Percentiles rank a stretch among this genome's conserved stretches.
Evolutionary conservation across 306 rosid species (phyloP).

Genomic region (Sesbania bispinosa): DNA sequence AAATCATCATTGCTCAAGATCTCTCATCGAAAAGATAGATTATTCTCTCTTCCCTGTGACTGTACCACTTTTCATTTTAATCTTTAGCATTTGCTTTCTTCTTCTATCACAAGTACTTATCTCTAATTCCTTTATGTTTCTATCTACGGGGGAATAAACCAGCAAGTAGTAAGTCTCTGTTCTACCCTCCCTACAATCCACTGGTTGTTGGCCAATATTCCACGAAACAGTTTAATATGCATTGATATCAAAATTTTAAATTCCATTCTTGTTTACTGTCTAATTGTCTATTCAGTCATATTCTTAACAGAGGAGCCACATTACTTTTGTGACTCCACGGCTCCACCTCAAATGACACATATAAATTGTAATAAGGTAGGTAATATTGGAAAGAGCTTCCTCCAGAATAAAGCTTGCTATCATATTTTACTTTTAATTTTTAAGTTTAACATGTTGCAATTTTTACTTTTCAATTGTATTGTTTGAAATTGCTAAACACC

Average conservation of each 20-base stretch:
- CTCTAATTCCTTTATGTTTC: neutral
- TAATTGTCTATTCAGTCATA: neutral
- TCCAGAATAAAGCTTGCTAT: neutral
- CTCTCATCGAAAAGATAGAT: neutral
- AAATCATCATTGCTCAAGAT: neutral
- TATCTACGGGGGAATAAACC: neutral
- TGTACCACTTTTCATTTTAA: neutral
- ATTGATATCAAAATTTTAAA: neutral
- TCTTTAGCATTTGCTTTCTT: neutral
- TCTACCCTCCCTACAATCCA: neutral
- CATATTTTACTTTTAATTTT: slow-evolving; percentile 3
- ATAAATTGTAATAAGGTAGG: neutral
- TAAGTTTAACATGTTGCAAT: neutral
- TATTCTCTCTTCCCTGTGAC: neutral
- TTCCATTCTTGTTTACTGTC: neutral
- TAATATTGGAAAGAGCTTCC: neutral
- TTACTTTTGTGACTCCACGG: neutral
- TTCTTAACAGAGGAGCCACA: neutral
- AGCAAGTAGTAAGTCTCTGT: neutral
- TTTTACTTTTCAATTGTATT: neutral
- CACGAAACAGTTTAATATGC: neutral
- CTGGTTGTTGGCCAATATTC: neutral
- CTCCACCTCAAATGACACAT: neutral
- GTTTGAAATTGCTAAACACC: neutral
- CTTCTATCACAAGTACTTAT: neutral